Evolutionary conservation across 202 grass and related monocot genomes (phyloP).

Genomic region (Zoysia matrella): DNA sequence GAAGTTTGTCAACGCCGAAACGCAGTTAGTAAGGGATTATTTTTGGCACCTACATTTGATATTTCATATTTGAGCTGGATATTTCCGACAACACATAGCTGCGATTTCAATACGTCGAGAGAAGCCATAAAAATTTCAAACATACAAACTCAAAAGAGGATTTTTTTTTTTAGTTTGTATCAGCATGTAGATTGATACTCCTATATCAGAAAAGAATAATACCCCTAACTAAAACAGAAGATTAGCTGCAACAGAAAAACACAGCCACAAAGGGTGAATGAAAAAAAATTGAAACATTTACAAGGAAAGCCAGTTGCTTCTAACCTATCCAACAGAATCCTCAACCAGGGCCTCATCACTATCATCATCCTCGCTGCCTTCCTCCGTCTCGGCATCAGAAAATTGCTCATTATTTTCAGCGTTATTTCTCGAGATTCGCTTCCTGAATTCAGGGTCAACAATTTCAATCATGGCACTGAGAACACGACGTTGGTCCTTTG

Average conservation of each 20-base stretch:
- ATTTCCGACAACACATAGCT: background rate
- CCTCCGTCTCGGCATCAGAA: slow-evolving; percentile 74
- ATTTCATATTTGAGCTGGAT: background rate
- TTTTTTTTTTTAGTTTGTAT: slow-evolving; percentile 30
- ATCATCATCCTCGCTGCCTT: slow-evolving; percentile 46
- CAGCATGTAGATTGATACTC: background rate
- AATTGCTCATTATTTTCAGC: slow-evolving; percentile 39
- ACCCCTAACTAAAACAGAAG: background rate
- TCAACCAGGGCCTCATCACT: slow-evolving; percentile 57
- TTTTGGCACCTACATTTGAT: no score
- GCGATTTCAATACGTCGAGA: background rate
- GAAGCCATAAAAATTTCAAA: background rate
- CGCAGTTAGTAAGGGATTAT: no score
- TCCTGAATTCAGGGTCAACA: slow-evolving; percentile 68
- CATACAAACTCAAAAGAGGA: slow-evolving; percentile 2
- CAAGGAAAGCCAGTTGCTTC: slow-evolving; percentile 14
- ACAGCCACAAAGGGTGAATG: background rate
- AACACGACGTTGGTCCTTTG: no score
- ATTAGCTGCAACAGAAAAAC: slow-evolving; percentile 22
- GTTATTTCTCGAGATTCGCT: slow-evolving; percentile 43
- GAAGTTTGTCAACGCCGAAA: no score
- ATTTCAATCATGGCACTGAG: no score
- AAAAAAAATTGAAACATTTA: slow-evolving; percentile 33
- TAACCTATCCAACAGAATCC: slow-evolving; percentile 61
- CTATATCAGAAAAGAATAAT: slow-evolving; percentile 1